These are phyloP conservation scores for Berberis vulgaris DNA, from an alignment of 164 flowering plant genomes.

Conservation along the genomic window DNA sequence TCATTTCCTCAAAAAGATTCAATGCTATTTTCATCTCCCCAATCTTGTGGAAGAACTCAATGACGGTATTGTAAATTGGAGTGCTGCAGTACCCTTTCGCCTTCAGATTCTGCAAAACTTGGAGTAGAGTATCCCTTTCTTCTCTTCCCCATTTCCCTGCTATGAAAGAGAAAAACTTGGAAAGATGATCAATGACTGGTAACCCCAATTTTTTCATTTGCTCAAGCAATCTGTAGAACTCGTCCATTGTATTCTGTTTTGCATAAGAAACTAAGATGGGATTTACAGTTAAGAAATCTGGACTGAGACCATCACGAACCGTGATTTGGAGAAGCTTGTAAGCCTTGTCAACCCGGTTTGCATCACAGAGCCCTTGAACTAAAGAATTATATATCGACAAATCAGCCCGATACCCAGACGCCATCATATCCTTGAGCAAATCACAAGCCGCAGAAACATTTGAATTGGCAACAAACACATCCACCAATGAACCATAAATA, in stretches of 20 bases:
- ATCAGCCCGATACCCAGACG: constrained; percentile 83
- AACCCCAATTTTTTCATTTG: constrained; percentile 53
- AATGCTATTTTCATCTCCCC: constrained; percentile 54
- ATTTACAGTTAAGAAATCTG: constrained; percentile 54
- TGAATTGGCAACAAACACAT: constrained; percentile 62
- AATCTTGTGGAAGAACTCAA: constrained; percentile 45
- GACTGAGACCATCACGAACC: constrained; percentile 60
- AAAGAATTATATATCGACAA: constrained; percentile 67
- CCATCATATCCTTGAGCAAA: constrained; percentile 68
- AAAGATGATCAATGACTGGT: constrained; percentile 41
- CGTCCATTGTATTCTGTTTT: constrained; percentile 41
- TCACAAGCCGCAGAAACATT: constrained; percentile 63
- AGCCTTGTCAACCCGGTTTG: constrained; percentile 56
- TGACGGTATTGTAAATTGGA: constrained; percentile 58
- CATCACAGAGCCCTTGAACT: constrained; percentile 67
- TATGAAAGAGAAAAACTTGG: constrained; percentile 50
- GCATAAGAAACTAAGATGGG: constrained; percentile 67
- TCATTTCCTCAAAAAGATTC: constrained; percentile 51
- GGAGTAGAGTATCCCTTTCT: constrained; percentile 26
- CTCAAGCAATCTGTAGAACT: constrained; percentile 45
- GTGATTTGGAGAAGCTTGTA: constrained; percentile 56
- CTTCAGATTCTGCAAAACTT: constrained; percentile 54
- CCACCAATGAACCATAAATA: constrained; percentile 58
- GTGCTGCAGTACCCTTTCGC: constrained; percentile 42
- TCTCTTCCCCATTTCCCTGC: constrained; percentile 34